Evolutionary conservation across 352 stramenopile species (phyloP), one percentile per base, ranked within the genome.

Genomic region (Plasmopara halstedii): DNA sequence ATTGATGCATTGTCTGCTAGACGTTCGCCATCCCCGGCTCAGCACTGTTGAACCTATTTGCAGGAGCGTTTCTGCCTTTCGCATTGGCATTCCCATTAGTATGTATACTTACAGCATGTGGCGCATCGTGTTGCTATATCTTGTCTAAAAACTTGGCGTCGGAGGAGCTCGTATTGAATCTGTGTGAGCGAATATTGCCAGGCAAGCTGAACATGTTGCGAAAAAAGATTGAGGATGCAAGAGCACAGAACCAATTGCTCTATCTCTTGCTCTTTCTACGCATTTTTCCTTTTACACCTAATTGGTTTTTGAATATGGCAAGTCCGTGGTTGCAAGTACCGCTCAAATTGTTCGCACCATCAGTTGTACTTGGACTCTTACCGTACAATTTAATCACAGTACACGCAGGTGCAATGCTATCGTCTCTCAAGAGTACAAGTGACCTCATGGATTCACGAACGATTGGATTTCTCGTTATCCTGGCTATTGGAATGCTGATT

Each of bases 301-400:
- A 93, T 48, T 93, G 81, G 81, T 80, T 93, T 46, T 62, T 90
- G 27, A 93, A 93, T 55, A 56, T 88, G 36, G 67, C 78, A 17
- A 86, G 75, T 65, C 78, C 81, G 33, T 89, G 80, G 73, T 63
- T 87, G 6, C 55, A 80, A 50, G 74, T 93, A 38, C 76, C 78
- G 31, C 50, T 90, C 15, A 57, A 48, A 22, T 44, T 83, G 18
- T 92, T 93, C 45, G 72, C 76, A 10, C 69, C 73, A 7, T 71
- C 67, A 1, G 77, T 88, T 25, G 51, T 80, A 5, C 17, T 90
- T 7, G 81, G 81, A 2, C 64, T 93, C 41, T 59, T 90, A 58
- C 78, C 79, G 17, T 91, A 91, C 63, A 91, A 88, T 54, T 85
- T 87, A 35, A 71, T 88, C 43, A 91, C 79, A 14, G 76, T 88